A percentile compares a stretch with the other conserved stretches of the same genome.
Evolutionary conservation across 176 grass and related monocot species (phyloP).

Genomic region (Avena eriantha): DNA sequence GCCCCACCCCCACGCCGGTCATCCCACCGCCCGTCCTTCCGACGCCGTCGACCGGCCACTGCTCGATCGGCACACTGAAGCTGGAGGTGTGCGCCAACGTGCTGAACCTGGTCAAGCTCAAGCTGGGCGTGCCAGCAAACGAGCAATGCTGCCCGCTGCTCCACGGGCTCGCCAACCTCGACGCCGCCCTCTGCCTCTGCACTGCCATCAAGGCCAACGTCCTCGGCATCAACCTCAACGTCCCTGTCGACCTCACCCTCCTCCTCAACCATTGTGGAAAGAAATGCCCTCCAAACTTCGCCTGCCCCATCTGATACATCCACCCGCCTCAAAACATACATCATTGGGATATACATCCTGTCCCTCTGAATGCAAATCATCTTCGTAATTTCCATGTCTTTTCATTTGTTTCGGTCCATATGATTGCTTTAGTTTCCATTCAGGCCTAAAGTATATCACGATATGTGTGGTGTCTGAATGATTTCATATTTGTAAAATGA

Average conservation of each 20-base stretch:
- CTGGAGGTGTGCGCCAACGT: conserved; percentile 45
- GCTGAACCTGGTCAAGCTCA: conserved; percentile 45
- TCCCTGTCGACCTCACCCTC: neutral
- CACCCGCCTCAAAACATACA: neutral
- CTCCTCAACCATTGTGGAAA: conserved; percentile 25
- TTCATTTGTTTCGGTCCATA: neutral
- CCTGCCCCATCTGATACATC: neutral
- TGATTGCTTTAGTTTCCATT: neutral
- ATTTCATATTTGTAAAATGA: too few species aligned
- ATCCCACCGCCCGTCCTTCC: neutral
- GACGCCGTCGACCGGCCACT: neutral
- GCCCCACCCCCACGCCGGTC: conserved; percentile 23
- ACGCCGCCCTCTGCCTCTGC: neutral
- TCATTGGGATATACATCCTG: too few species aligned
- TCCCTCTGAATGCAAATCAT: neutral
- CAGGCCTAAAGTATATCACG: too few species aligned
- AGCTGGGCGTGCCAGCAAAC: conserved; percentile 29
- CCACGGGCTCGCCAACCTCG: neutral
- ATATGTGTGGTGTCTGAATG: too few species aligned
- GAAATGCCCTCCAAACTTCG: neutral
- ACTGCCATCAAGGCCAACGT: conserved; percentile 17
- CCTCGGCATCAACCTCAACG: conserved; percentile 50
- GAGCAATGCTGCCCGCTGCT: conserved; percentile 44
- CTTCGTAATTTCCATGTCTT: neutral
- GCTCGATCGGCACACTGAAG: conserved; percentile 56